Evolutionary conservation across 768 basidiomycete genomes (phyloP).

Genomic region (Candolleomyces aberdarensis): DNA sequence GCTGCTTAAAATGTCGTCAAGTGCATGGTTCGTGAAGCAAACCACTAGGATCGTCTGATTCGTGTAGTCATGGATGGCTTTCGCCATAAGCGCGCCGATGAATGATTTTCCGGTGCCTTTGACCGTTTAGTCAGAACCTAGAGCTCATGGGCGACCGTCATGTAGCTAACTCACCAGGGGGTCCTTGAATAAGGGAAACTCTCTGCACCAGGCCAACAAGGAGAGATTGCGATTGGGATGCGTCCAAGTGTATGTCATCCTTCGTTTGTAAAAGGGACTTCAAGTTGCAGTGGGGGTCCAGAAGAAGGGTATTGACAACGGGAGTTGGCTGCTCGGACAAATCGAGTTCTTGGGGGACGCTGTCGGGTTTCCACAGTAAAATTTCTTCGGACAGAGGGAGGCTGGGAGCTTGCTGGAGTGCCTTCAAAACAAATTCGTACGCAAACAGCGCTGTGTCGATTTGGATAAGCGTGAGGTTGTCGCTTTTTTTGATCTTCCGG

Average conservation of each 20-base stretch:
- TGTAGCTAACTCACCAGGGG: conserved; percentile 48
- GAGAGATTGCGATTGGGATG: conserved; percentile 45
- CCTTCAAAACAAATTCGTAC: conserved; percentile 59
- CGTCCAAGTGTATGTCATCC: conserved; percentile 46
- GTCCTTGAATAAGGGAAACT: conserved; percentile 66
- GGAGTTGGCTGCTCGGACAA: conserved; percentile 2
- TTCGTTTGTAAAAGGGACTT: conserved; percentile 31
- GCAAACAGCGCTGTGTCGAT: conserved; percentile 62
- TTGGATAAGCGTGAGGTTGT: conserved; percentile 44
- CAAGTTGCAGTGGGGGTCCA: conserved; percentile 39
- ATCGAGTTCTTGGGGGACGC: conserved; percentile 5
- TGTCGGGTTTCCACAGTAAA: conserved; percentile 46
- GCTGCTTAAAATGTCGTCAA: conserved; percentile 67
- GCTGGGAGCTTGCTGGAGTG: conserved; percentile 42
- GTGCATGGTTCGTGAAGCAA: conserved; percentile 73
- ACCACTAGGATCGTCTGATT: conserved; percentile 57
- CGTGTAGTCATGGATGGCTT: conserved; percentile 50
- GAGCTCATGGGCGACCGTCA: background rate
- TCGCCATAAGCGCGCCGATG: conserved; percentile 65
- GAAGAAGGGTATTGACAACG: conserved; percentile 24
- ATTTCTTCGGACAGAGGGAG: conserved; percentile 17
- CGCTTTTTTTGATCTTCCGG: conserved; percentile 31
- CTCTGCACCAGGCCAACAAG: conserved; percentile 52
- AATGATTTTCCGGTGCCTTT: conserved; percentile 75
- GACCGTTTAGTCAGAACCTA: background rate